Evolutionary conservation across 352 stramenopile species (phyloP).

Genomic region (Phytophthora niederhauseri): DNA sequence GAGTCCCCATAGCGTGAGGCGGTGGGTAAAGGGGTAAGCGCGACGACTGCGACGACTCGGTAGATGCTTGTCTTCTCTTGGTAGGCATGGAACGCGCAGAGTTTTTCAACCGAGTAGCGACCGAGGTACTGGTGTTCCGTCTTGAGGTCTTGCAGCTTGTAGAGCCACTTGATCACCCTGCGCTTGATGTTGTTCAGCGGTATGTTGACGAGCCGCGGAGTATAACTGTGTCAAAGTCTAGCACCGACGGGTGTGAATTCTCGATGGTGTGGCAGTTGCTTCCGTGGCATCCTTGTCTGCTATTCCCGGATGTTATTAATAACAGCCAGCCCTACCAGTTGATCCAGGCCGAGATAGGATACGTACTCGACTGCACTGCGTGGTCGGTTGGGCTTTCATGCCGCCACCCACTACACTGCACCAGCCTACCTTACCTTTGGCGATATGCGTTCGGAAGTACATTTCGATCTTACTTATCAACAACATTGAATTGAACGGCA

Average conservation of each 20-base stretch:
- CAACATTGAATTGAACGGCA: not conserved
- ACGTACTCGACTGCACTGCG: too few relatives aligned
- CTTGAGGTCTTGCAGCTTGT: not conserved
- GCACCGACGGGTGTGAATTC: not conserved
- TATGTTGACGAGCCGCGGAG: not conserved
- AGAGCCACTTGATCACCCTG: not conserved
- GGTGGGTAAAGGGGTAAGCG: constrained; percentile 11
- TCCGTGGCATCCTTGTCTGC: not conserved
- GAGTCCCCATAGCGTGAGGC: constrained; percentile 13
- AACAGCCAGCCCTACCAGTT: too few relatives aligned
- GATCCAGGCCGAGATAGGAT: too few relatives aligned
- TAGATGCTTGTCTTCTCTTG: constrained; percentile 16
- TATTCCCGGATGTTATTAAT: too few relatives aligned
- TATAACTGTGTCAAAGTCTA: too few relatives aligned
- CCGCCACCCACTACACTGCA: too few relatives aligned
- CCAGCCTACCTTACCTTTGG: too few relatives aligned
- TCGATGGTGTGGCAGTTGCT: not conserved
- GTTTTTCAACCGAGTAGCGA: constrained; percentile 36
- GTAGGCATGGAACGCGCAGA: constrained; percentile 28
- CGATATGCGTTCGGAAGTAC: too few relatives aligned
- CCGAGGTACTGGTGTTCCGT: constrained; percentile 28
- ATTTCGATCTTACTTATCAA: constrained; percentile 1
- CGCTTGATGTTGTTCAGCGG: not conserved
- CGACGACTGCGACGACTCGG: constrained; percentile 19
- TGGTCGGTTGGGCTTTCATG: too few relatives aligned